A percentile compares a stretch with the other conserved stretches of the same genome.
Conservation (phyloP, 116 monocot genomes). For the Dioscorea cayenensis region DNA sequence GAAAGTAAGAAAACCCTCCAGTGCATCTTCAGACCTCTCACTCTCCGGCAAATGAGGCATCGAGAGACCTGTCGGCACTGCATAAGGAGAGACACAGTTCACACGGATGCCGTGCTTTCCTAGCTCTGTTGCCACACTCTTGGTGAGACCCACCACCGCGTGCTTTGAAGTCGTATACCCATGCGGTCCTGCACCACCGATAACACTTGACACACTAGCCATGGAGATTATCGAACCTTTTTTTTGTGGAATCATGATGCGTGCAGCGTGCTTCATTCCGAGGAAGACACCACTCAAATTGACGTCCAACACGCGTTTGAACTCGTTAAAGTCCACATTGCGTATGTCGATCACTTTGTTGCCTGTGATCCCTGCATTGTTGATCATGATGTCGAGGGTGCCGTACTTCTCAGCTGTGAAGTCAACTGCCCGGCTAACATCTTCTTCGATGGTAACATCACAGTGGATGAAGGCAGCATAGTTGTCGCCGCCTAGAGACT, state of each 20-base stretch:
- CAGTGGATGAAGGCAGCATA: slow-evolving; percentile 31
- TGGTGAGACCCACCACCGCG: slow-evolving; percentile 52
- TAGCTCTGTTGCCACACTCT: slow-evolving; percentile 37
- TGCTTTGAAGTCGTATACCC: slow-evolving; percentile 52
- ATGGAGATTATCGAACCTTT: slow-evolving; percentile 47
- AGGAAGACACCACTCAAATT: slow-evolving; percentile 51
- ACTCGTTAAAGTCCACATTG: slow-evolving; percentile 23
- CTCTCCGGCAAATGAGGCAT: slow-evolving; percentile 25
- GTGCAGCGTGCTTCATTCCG: slow-evolving; percentile 50
- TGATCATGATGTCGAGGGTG: slow-evolving; percentile 48
- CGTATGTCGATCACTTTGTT: slow-evolving; percentile 30
- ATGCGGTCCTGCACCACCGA: slow-evolving; percentile 33
- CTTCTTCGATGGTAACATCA: slow-evolving; percentile 40
- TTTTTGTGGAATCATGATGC: slow-evolving; percentile 37
- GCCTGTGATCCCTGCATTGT: slow-evolving; percentile 47
- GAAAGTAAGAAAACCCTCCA: slow-evolving; percentile 20
- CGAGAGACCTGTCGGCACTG: slow-evolving; percentile 26
- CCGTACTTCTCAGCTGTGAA: slow-evolving; percentile 24
- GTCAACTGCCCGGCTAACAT: slow-evolving; percentile 32
- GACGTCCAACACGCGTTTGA: slow-evolving; percentile 43
- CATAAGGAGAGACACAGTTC: slow-evolving; percentile 58
- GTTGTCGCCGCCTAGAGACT: slow-evolving; percentile 23
- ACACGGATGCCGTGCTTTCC: slow-evolving; percentile 56
- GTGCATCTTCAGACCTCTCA: slow-evolving; percentile 16
- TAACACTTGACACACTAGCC: slow-evolving; percentile 34